Base-by-base conservation (phyloP, 176 grass and related monocot species). In the Poa annua region DNA sequence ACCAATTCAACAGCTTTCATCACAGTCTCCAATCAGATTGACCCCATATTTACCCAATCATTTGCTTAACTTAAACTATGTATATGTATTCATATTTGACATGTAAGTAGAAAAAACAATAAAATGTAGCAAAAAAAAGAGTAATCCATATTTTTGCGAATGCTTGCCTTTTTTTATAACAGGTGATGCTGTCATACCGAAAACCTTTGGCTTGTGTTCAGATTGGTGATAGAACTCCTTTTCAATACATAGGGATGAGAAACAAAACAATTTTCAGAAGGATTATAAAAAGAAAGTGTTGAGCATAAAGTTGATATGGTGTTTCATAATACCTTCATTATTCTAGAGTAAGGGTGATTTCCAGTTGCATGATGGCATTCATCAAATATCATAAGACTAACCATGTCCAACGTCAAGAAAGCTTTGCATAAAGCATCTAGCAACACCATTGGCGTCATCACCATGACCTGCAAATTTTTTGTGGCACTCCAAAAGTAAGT, bases 391-490 rank as follows among this genome's bases (percentile, higher is more conserved):
- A 98, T 65, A 53, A 98, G 80, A 51, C 76, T 81, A 67, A 98
- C 72, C 29, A 47, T 84, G 76, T 98, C 86, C 66, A 98, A 77
- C 65, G 29, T 88, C 50, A 98, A 84, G 76, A 93, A 98, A 88
- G 85, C 85, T 85, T 91, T 92, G 85, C 88, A 80, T 74, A 98
- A 83, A 79, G 92, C 92, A 80, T 90, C 76, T 82, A 98, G 84
- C 54, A 98, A 71, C 75, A 98, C 82, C 80, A 95, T 88, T 75
- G 95, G 95, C 57, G 90, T 95, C 90, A 98, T 98, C 78, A 98
- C 86, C 79, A 98, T 86, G 34, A 95, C 95, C 96, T 98, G 81
- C 71, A 84, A 77, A 74, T 86, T 84, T 75, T 36, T 20, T 48
- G 61, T 62, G 15, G 41, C 11, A 55, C 54, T 89, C 29, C 9